These are phyloP conservation scores for Euclidium syriacum DNA, from an alignment of 345 rosid species.

Conservation along the genomic window DNA sequence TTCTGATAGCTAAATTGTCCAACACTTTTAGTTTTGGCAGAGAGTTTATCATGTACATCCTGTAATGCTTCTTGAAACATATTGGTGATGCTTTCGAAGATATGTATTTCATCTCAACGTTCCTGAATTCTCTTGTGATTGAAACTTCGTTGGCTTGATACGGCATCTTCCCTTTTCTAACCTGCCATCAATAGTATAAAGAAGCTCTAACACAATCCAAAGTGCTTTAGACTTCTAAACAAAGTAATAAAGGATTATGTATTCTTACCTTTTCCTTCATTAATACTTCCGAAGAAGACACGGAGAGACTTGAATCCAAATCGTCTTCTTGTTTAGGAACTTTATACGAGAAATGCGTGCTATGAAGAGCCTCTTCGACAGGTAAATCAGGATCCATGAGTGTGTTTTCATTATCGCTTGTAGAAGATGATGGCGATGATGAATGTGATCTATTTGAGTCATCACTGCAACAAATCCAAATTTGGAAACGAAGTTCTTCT, in stretches of 20 bases:
- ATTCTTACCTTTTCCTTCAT: constrained; percentile 53
- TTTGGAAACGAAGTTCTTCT: constrained; percentile 67
- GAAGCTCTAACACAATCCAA: neutral
- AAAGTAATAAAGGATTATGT: neutral
- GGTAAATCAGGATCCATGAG: constrained; percentile 29
- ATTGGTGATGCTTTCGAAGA: constrained; percentile 72
- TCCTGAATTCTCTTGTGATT: constrained; percentile 32
- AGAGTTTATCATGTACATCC: constrained; percentile 80
- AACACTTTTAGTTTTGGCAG: constrained; percentile 65
- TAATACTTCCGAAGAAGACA: constrained; percentile 35
- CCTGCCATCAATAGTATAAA: constrained; percentile 39
- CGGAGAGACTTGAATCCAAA: constrained; percentile 29
- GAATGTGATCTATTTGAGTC: constrained; percentile 33
- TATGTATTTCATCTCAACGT: constrained; percentile 50
- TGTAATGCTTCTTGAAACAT: constrained; percentile 82
- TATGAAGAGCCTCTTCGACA: constrained; percentile 39
- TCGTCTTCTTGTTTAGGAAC: constrained; percentile 40
- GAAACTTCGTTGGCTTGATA: constrained; percentile 42
- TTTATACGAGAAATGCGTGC: constrained; percentile 48
- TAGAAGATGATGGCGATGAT: constrained; percentile 29
- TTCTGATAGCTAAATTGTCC: constrained; percentile 64
- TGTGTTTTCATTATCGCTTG: constrained; percentile 30
- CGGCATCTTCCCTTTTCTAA: constrained; percentile 26
- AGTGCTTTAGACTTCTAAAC: neutral
- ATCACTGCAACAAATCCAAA: constrained; percentile 60